phyloP scores from a whole-genome alignment of 345 rosid species.

The Aegle marmelos region DNA sequence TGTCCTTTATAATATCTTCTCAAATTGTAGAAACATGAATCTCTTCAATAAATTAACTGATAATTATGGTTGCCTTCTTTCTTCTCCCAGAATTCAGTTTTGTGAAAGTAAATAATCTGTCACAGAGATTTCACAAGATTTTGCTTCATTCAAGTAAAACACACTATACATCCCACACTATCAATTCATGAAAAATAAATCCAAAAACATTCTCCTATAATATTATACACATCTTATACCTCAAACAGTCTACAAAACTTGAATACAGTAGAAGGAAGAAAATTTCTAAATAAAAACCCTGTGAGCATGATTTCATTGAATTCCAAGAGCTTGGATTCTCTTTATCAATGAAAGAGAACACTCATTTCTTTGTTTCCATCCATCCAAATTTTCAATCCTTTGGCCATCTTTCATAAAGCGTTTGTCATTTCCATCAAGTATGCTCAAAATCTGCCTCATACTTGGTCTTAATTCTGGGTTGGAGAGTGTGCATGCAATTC shows the following conservation, averaged over 20 bases:
- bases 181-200: conserved; percentile 6
- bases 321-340: conserved; percentile 83
- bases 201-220: conserved; percentile 7
- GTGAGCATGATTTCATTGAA: conserved; percentile 43
- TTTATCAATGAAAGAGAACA: conserved; percentile 59
- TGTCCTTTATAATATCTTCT: conserved; percentile 5
- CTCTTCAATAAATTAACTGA: background rate
- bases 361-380: conserved; percentile 63
- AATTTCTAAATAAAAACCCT: background rate
- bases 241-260: conserved; percentile 12
- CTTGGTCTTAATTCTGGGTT: conserved; percentile 68
- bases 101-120: background rate
- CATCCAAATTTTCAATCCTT: conserved; percentile 48
- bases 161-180: background rate
- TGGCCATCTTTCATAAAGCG: conserved; percentile 32
- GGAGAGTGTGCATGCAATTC: conserved; percentile 77
- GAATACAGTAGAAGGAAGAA: conserved; percentile 5
- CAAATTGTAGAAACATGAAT: background rate
- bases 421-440: conserved; percentile 77
- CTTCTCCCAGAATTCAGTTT: background rate
- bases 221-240: conserved; percentile 14
- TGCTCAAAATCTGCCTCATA: conserved; percentile 79
- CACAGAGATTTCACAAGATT: conserved; percentile 7
- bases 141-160: background rate
- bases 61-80: background rate